Base-by-base conservation (phyloP, 2,329 filamentous ascomycete species). In the Aspergillus tubingensis region DNA sequence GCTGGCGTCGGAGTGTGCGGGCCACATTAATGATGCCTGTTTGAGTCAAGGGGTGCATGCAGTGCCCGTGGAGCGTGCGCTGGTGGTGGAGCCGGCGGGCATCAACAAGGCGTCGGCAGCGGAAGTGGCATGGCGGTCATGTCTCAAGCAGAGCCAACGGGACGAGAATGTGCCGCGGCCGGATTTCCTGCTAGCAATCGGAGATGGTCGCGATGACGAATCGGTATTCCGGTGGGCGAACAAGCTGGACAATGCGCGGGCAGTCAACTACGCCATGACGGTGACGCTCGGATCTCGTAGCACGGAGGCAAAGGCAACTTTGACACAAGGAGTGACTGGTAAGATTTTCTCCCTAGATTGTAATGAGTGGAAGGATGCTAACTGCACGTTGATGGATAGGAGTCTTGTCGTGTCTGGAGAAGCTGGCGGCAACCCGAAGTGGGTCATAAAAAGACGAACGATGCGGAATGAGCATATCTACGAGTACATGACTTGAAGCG, bases 181-280 rank as follows among this genome's bases (percentile, higher is more conserved):
- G 0, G 92, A 97, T 72, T 98, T 97, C 75, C 77, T 98, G 59
- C 87, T 97, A 79, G 91, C 96, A 6, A 86, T 93, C 36, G 94
- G 94, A 39, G 93, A 97, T 71, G 92, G 93, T 44, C 88, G 94
- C 32, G 94, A 97, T 68, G 95, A 98, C 66, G 94, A 98, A 73
- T 90, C 91, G 68, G 90, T 96, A 19, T 98, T 96, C 80, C 88
- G 88, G 63, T 98, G 95, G 94, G 95, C 94, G 17, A 96, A 97
- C 77, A 83, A 86, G 52, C 79, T 96, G 10, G 82, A 83, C 21
- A 82, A 84, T 3, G 78, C 83, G 8, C 83, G 84, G 17, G 78
- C 79, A 2, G 83, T 92, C 47, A 78, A 87, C 53, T 83, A 91
- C 58, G 91, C 95, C 3, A 87, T 90, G 63, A 96, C 93, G 2